Conservation (phyloP, 768 basidiomycete species). For the Lactifluus hygrophoroides region DNA sequence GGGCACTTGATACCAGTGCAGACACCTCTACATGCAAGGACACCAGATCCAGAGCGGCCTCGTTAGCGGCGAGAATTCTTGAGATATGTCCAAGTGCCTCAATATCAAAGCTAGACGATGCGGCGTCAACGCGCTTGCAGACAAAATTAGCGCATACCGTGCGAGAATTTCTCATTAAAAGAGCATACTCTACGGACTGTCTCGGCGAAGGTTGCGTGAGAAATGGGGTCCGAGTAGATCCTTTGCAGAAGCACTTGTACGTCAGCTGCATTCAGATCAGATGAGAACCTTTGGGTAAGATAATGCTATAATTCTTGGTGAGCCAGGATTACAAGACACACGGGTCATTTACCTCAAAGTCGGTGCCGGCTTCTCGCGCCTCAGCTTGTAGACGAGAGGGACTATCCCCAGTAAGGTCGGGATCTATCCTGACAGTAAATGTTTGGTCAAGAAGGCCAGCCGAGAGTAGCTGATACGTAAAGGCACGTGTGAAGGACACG, state of each 20-base stretch:
- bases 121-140: slow-evolving; percentile 48
- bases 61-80: slow-evolving; percentile 51
- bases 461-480: slow-evolving; percentile 48
- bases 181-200: slow-evolving; percentile 47
- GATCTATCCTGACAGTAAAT: slow-evolving; percentile 45
- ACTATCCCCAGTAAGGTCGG: slow-evolving; percentile 39
- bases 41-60: slow-evolving; percentile 56
- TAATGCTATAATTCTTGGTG: slow-evolving; percentile 34
- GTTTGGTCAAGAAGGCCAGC: slow-evolving; percentile 47
- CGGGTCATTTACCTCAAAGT: slow-evolving; percentile 42
- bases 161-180: neutral
- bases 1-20: slow-evolving; percentile 53
- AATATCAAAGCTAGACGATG: slow-evolving; percentile 47
- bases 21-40: slow-evolving; percentile 58
- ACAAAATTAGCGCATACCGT: slow-evolving; percentile 1
- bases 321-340: slow-evolving; percentile 15
- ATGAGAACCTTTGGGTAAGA: slow-evolving; percentile 45
- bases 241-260: slow-evolving; percentile 10
- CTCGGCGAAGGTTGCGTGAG: slow-evolving; percentile 50
- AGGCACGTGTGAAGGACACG: slow-evolving; percentile 31
- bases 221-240: slow-evolving; percentile 17
- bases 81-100: slow-evolving; percentile 67
- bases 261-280: slow-evolving; percentile 10
- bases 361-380: slow-evolving; percentile 49
- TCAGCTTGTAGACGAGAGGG: slow-evolving; percentile 45